phyloP scores from a whole-genome alignment of 352 stramenopile species.

The Globisporangium echinulatum region DNA sequence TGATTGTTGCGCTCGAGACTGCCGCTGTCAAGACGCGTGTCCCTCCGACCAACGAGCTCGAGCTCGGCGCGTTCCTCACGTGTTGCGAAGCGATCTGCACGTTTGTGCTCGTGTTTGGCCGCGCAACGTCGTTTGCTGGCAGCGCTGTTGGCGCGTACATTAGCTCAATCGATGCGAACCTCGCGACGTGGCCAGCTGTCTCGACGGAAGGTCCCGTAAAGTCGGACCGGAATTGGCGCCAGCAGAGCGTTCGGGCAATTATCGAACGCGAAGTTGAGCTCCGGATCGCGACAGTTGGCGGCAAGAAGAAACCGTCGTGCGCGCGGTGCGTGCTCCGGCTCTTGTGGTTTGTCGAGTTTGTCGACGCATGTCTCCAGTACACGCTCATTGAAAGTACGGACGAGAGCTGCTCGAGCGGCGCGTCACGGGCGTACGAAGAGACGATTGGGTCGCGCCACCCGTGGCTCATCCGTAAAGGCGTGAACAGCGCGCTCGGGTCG shows the following conservation, averaged over 20 bases:
- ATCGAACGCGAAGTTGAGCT: slow-evolving; percentile 62
- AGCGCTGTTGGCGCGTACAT: slow-evolving; percentile 75
- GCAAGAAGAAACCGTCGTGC: slow-evolving; percentile 82
- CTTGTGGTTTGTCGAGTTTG: slow-evolving; percentile 82
- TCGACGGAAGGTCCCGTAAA: no score
- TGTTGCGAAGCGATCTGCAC: slow-evolving; percentile 58
- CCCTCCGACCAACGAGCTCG: slow-evolving; percentile 25
- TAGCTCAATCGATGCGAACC: slow-evolving; percentile 55
- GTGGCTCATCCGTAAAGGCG: slow-evolving; percentile 81
- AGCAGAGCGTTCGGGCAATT: slow-evolving; percentile 46
- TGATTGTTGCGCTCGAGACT: slow-evolving; percentile 31
- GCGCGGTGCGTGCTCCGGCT: slow-evolving; percentile 64
- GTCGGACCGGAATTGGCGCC: slow-evolving; percentile 24
- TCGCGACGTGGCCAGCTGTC: slow-evolving; percentile 28
- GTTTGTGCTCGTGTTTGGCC: slow-evolving; percentile 74
- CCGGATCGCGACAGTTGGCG: slow-evolving; percentile 46
- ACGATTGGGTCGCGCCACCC: slow-evolving; percentile 74
- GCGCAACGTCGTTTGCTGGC: slow-evolving; percentile 72
- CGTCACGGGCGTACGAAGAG: slow-evolving; percentile 78
- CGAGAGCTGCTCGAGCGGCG: slow-evolving; percentile 56
- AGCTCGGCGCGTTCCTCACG: slow-evolving; percentile 40
- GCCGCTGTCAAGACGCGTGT: slow-evolving; percentile 25
- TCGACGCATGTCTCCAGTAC: slow-evolving; percentile 64
- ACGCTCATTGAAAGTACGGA: slow-evolving; percentile 58
- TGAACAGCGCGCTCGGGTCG: slow-evolving; percentile 63